Conservation (phyloP, 768 basidiomycete species). For the Termitomyces heimii region DNA sequence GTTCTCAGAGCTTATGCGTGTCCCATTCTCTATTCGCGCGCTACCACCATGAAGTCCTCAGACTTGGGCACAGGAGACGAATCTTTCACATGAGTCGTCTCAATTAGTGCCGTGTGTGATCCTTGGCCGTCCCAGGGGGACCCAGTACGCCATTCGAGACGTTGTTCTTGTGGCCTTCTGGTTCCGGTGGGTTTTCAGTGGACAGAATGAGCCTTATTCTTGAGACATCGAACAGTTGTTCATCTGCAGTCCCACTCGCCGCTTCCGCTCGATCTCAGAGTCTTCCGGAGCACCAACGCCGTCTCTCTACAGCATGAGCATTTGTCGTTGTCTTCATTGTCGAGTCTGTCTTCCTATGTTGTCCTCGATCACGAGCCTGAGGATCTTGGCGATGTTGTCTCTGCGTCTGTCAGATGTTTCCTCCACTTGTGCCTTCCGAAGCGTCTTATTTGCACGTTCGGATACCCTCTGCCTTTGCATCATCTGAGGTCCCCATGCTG, state of each 20-base stretch:
- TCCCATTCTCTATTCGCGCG: slow-evolving; percentile 27
- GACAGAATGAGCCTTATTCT: slow-evolving; percentile 42
- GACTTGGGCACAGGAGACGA: slow-evolving; percentile 57
- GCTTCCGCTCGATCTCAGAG: slow-evolving; percentile 27
- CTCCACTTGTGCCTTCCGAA: slow-evolving; percentile 4
- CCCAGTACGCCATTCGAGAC: slow-evolving; percentile 67
- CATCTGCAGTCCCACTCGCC: slow-evolving; percentile 24
- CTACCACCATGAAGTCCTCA: slow-evolving; percentile 32
- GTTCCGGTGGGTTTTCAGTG: slow-evolving; percentile 36
- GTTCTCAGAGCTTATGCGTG: slow-evolving; percentile 23
- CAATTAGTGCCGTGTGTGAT: slow-evolving; percentile 51
- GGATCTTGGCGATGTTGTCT: slow-evolving; percentile 2
- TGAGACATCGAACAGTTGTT: slow-evolving; percentile 24
- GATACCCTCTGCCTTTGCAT: slow-evolving; percentile 14
- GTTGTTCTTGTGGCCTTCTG: slow-evolving; percentile 64
- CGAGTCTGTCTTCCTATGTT: slow-evolving; percentile 3
- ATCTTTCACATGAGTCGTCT: slow-evolving; percentile 72
- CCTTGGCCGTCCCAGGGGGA: slow-evolving; percentile 51
- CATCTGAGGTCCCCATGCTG: background rate
- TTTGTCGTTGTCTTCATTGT: background rate
- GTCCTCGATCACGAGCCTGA: slow-evolving; percentile 1
- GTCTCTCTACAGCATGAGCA: slow-evolving; percentile 19
- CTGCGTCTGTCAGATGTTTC: background rate
- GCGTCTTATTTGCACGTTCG: slow-evolving; percentile 5
- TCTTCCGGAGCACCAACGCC: slow-evolving; percentile 26